Conservation (phyloP, 2,329 filamentous ascomycete genomes). For the Cladophialophora psammophila region DNA sequence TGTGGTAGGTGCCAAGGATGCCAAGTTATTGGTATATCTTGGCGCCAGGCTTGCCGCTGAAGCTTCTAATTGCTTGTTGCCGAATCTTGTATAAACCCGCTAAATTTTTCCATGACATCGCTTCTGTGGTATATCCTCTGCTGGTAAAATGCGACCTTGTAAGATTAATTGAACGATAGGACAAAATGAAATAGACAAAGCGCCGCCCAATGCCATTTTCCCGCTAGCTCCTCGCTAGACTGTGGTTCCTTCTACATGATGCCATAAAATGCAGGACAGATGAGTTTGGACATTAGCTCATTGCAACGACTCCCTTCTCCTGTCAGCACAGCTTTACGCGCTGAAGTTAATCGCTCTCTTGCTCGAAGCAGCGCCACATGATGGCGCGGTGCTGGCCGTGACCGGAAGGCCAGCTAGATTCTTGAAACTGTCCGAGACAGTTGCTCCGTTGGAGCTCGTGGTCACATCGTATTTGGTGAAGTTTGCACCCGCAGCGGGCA, state of each 20-base stretch:
- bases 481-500: conserved; percentile 25
- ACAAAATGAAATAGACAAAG: too few relatives aligned
- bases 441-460: conserved; percentile 7
- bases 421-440: conserved; percentile 34
- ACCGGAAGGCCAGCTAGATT: conserved; percentile 12
- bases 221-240: too few relatives aligned
- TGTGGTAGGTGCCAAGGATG: background rate
- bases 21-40: background rate
- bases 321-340: conserved; percentile 6
- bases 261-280: background rate
- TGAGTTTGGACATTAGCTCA: background rate
- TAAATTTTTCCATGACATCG: too few relatives aligned
- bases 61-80: background rate
- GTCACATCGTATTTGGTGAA: conserved; percentile 33
- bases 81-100: background rate
- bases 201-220: too few relatives aligned
- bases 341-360: conserved; percentile 21
- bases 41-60: background rate
- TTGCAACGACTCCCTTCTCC: background rate
- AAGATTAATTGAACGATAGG: too few relatives aligned
- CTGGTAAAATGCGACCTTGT: too few relatives aligned
- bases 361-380: conserved; percentile 3
- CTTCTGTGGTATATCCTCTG: too few relatives aligned
- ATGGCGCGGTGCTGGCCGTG: conserved; percentile 5
- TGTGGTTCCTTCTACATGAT: too few relatives aligned